Conservation (phyloP, 192 early-diverging fungal species). For the Coemansia sp. region DNA sequence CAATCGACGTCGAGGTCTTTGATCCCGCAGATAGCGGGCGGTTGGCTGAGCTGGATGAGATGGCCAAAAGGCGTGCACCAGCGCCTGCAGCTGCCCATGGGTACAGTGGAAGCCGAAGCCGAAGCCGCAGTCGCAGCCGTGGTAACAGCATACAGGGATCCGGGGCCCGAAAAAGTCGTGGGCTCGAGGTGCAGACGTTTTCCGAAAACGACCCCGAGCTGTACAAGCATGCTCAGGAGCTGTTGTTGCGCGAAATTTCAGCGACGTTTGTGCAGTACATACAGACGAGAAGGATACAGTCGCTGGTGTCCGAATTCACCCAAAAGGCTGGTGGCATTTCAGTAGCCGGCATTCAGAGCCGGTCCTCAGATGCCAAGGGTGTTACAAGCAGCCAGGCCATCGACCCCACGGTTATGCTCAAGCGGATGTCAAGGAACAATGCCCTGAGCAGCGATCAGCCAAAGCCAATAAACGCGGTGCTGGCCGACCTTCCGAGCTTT, state of each 20-base stretch:
- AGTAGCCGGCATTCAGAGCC: not conserved
- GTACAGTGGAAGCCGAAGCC: not conserved
- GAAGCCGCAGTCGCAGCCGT: not conserved
- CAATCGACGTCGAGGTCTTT: conserved; percentile 52
- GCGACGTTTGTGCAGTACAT: conserved; percentile 39
- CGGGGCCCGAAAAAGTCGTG: not conserved
- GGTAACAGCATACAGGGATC: not conserved
- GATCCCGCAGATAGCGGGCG: conserved; percentile 19
- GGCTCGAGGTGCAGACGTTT: conserved; percentile 29
- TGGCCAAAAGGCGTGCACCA: conserved; percentile 2
- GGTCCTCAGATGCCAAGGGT: not conserved
- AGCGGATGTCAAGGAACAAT: conserved; percentile 29
- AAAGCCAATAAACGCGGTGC: conserved; percentile 26
- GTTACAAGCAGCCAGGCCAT: not conserved
- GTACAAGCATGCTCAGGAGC: conserved; percentile 25
- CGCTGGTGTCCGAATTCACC: conserved; percentile 23
- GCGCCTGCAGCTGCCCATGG: not conserved
- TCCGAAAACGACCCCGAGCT: conserved; percentile 26
- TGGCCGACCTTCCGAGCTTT: conserved; percentile 53
- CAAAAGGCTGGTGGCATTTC: not conserved
- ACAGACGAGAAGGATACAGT: conserved; percentile 23
- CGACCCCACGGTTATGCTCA: conserved; percentile 5
- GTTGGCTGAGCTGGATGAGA: conserved; percentile 24
- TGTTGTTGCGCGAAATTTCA: conserved; percentile 49
- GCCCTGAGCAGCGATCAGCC: conserved; percentile 14